Conservation (phyloP, 2,329 filamentous ascomycete species). For the Fusarium domesticum region DNA sequence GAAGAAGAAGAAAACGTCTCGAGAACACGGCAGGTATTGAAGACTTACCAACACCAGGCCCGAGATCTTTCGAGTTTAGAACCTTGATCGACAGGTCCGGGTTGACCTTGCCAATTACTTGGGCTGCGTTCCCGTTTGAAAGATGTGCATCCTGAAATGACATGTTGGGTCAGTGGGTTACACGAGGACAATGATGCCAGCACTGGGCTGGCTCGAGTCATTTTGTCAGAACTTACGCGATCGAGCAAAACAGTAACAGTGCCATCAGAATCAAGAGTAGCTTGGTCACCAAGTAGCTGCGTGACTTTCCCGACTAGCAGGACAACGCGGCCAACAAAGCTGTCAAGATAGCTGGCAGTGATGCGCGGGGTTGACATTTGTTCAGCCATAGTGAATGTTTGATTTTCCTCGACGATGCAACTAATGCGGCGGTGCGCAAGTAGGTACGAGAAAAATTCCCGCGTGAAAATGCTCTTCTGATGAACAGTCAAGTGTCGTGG, state of each 20-base stretch:
- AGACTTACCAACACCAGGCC: constrained; percentile 63
- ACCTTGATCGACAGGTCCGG: constrained; percentile 69
- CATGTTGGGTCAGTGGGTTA: constrained; percentile 10
- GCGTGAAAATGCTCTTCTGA: background rate
- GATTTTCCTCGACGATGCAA: constrained; percentile 7
- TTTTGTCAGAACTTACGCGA: constrained; percentile 50
- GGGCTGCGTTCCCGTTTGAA: constrained; percentile 64
- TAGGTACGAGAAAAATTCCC: too few relatives aligned
- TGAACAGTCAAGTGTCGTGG: background rate
- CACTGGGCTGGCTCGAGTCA: background rate
- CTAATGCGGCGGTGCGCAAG: background rate
- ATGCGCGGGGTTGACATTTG: constrained; percentile 74
- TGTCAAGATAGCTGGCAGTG: constrained; percentile 73
- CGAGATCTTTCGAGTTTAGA: constrained; percentile 67
- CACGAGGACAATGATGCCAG: background rate
- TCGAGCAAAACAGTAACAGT: constrained; percentile 72
- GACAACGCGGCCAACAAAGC: constrained; percentile 71
- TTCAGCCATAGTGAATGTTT: constrained; percentile 56
- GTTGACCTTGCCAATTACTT: constrained; percentile 79
- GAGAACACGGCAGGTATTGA: background rate
- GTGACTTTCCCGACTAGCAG: constrained; percentile 83
- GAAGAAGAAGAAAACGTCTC: background rate
- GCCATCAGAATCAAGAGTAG: constrained; percentile 77
- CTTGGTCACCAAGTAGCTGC: constrained; percentile 76
- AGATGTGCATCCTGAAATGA: constrained; percentile 65